Evolutionary conservation across 306 rosid genomes (phyloP).

Genomic region (Canavalia ensiformis): DNA sequence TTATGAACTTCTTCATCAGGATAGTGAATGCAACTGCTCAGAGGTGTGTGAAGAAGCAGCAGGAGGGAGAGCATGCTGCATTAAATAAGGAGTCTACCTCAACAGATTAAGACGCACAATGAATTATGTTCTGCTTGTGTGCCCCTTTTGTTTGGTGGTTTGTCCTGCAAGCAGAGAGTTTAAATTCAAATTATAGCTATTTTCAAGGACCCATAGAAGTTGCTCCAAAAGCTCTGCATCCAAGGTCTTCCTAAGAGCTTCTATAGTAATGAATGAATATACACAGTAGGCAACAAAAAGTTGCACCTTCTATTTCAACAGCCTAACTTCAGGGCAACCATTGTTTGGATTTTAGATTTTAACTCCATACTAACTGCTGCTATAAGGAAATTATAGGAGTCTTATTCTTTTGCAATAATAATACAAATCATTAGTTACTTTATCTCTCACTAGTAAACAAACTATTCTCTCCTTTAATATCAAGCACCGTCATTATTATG

Average conservation of each 20-base stretch:
- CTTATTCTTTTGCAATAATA: constrained; percentile 66
- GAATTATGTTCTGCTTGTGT: constrained; percentile 44
- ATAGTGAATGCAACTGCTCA: constrained; percentile 92
- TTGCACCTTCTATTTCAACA: constrained; percentile 47
- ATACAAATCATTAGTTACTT: constrained; percentile 49
- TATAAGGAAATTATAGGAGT: constrained; percentile 48
- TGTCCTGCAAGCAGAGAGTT: constrained; percentile 48
- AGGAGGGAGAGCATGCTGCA: constrained; percentile 64
- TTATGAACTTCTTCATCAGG: constrained; percentile 86
- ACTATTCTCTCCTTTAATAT: not conserved
- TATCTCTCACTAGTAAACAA: constrained; percentile 11
- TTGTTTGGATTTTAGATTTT: constrained; percentile 60
- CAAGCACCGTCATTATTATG: not conserved
- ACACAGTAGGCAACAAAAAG: constrained; percentile 50
- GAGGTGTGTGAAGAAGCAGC: constrained; percentile 79
- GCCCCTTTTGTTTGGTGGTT: constrained; percentile 28
- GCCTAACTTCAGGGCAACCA: constrained; percentile 54
- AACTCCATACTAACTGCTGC: constrained; percentile 56
- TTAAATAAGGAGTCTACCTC: constrained; percentile 51
- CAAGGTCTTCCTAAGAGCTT: constrained; percentile 54
- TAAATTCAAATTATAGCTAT: constrained; percentile 47
- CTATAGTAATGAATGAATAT: constrained; percentile 52
- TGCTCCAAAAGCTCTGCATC: constrained; percentile 34
- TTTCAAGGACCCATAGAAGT: constrained; percentile 50
- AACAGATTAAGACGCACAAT: constrained; percentile 44